Evolutionary conservation across 148 eudicot species (phyloP), one percentile per base, ranked within the genome.

Genomic region (Talinum fruticosum): DNA sequence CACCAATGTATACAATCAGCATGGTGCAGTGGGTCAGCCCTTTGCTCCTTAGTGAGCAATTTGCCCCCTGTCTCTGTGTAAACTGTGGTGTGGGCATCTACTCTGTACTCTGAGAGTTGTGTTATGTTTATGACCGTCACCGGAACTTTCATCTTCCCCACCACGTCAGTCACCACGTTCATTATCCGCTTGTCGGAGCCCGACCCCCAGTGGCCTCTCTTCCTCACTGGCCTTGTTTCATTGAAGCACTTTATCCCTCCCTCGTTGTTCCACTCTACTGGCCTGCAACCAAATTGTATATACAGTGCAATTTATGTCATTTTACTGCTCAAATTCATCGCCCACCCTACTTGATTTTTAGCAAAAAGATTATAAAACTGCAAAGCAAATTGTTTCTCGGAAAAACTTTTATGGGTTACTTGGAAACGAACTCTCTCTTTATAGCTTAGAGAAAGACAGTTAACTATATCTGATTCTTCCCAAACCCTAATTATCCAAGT

Each of bases 1-100:
- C 99, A 96, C 99, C 99, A 96, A 69, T 96, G 99, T 70, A 96
- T 90, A 68, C 99, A 96, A 88, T 96, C 97, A 49, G 99, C 97
- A 78, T 82, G 74, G 36, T 81, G 88, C 8, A 81, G 34, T 5
- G 99, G 97, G 59, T 93, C 97, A 0, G 85, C 87, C 74, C 83
- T 91, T 73, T 96, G 85, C 19, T 90, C 86, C 5, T 88, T 87
- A 0, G 89, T 90, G 62, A 96, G 77, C 75, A 96, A 47, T 76
- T 91, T 87, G 1, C 97, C 97, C 8, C 84, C 89, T 44, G 90
- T 69, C 71, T 96, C 97, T 0, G 86, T 87, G 82, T 91, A 96
- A 16, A 96, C 78, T 1, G 93, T 87, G 0, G 97, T 66, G 71
- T 96, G 99, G 3, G 82, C 97, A 66, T 96, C 99, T 1, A 90